Evolutionary conservation across 75 land plant species (phyloP).

Genomic region (Pseudotsuga menziesii): DNA sequence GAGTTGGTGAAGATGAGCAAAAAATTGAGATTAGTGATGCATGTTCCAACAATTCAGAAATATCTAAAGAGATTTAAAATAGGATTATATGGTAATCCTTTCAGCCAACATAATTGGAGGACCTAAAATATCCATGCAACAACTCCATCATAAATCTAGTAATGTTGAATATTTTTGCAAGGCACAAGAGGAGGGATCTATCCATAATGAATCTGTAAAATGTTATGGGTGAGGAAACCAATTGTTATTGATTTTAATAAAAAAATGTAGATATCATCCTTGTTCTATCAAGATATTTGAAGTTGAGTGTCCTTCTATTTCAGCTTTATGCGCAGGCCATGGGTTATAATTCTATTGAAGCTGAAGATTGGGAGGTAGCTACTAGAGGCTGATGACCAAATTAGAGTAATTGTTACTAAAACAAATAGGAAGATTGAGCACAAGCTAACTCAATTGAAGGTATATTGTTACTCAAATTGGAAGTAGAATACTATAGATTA

Average conservation of each 20-base stretch:
- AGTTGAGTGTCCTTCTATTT: neutral
- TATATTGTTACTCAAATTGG: slow-evolving; percentile 9
- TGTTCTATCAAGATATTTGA: neutral
- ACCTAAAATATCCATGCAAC: neutral
- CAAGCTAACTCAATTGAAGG: slow-evolving; percentile 95
- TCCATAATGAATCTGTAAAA: neutral
- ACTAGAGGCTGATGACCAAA: slow-evolving; percentile 92
- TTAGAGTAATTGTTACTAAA: slow-evolving; percentile 89
- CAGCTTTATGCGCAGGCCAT: slow-evolving; percentile 66
- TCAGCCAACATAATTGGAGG: neutral
- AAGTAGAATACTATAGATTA: neutral
- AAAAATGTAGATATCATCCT: neutral
- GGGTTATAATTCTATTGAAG: slow-evolving; percentile 97
- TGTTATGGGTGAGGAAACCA: neutral
- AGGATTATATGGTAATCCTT: neutral
- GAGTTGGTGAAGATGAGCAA: slow-evolving; percentile 10
- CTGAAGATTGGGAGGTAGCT: slow-evolving; percentile 98
- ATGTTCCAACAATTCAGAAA: neutral
- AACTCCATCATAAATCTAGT: neutral
- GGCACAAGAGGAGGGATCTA: neutral
- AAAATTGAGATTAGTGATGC: slow-evolving; percentile 2
- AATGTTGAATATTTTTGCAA: neutral
- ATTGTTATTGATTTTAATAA: too few species aligned
- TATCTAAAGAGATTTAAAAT: neutral
- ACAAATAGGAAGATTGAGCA: slow-evolving; percentile 98